Conservation (phyloP, 2,329 filamentous ascomycete species). For the Gnomoniopsis sp. region DNA sequence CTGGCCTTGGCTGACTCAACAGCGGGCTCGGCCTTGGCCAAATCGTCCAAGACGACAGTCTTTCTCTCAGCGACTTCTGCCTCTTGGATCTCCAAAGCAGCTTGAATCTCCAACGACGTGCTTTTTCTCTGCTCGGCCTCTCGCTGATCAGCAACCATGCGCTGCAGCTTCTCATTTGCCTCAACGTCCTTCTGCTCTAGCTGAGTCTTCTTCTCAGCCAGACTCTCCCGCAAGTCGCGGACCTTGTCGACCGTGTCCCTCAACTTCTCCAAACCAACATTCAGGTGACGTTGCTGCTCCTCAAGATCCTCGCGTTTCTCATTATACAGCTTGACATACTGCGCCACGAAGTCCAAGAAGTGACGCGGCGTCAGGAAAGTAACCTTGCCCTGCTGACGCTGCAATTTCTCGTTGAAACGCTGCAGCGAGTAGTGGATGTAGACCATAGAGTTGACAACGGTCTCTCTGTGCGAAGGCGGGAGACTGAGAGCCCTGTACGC, state of each 20-base stretch:
- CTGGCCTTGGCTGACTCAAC: slow-evolving; percentile 91
- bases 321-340: slow-evolving; percentile 95
- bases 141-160: slow-evolving; percentile 93
- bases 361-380: slow-evolving; percentile 95
- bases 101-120: slow-evolving; percentile 84
- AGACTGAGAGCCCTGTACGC: slow-evolving; percentile 83
- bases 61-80: slow-evolving; percentile 78
- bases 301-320: slow-evolving; percentile 98
- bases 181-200: slow-evolving; percentile 91
- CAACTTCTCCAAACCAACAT: slow-evolving; percentile 96
- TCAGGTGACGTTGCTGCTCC: slow-evolving; percentile 96
- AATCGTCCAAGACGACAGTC: slow-evolving; percentile 80
- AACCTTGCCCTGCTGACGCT: slow-evolving; percentile 86
- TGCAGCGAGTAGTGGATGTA: slow-evolving; percentile 96
- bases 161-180: slow-evolving; percentile 94
- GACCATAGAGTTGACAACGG: slow-evolving; percentile 97
- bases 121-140: slow-evolving; percentile 91
- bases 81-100: slow-evolving; percentile 83
- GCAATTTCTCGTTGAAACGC: slow-evolving; percentile 80
- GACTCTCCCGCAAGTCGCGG: slow-evolving; percentile 80
- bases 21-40: slow-evolving; percentile 88
- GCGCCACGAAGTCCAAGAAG: slow-evolving; percentile 95
- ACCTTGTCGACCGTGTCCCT: slow-evolving; percentile 97
- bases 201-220: slow-evolving; percentile 92
- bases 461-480: slow-evolving; percentile 85